Evolutionary conservation across 2,329 filamentous ascomycete genomes (phyloP).

Genomic region (Epichloe hybrida): DNA sequence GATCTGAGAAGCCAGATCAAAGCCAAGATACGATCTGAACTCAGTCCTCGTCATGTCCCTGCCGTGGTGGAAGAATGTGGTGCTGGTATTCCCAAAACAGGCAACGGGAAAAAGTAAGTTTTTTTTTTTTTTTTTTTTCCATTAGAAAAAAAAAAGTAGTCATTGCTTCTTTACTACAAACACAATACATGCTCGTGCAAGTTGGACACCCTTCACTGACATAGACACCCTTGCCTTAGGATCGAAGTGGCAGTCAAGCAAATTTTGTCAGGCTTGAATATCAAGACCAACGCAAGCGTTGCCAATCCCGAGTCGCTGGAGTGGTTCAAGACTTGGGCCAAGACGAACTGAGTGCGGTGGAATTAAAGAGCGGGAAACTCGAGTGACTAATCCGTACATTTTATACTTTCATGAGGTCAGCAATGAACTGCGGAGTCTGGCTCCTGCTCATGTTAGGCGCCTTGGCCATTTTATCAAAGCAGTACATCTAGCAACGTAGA

Average conservation of each 20-base stretch:
- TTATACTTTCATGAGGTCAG: background rate
- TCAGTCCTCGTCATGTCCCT: slow-evolving; percentile 84
- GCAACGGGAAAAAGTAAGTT: slow-evolving; percentile 86
- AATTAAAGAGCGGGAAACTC: background rate
- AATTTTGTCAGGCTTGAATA: slow-evolving; percentile 73
- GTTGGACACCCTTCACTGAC: slow-evolving; percentile 6
- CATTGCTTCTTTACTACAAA: background rate
- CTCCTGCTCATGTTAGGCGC: background rate
- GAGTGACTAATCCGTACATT: background rate
- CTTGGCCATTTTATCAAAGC: no score
- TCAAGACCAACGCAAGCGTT: slow-evolving; percentile 87
- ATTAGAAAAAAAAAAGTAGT: no score
- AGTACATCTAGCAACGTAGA: no score
- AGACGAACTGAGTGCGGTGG: slow-evolving; percentile 24
- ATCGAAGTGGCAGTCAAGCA: slow-evolving; percentile 95
- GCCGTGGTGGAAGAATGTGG: slow-evolving; percentile 66
- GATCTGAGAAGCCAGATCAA: slow-evolving; percentile 53
- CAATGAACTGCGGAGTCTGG: no score
- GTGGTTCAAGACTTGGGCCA: slow-evolving; percentile 75
- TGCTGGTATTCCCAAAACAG: slow-evolving; percentile 76
- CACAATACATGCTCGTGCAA: background rate
- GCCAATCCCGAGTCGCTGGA: slow-evolving; percentile 78
- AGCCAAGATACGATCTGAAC: slow-evolving; percentile 54
- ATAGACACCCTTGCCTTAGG: slow-evolving; percentile 24
- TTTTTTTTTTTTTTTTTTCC: slow-evolving; percentile 10